Base-by-base conservation (phyloP, 2,329 filamentous ascomycete species). In the Juglanconis juglandina region DNA sequence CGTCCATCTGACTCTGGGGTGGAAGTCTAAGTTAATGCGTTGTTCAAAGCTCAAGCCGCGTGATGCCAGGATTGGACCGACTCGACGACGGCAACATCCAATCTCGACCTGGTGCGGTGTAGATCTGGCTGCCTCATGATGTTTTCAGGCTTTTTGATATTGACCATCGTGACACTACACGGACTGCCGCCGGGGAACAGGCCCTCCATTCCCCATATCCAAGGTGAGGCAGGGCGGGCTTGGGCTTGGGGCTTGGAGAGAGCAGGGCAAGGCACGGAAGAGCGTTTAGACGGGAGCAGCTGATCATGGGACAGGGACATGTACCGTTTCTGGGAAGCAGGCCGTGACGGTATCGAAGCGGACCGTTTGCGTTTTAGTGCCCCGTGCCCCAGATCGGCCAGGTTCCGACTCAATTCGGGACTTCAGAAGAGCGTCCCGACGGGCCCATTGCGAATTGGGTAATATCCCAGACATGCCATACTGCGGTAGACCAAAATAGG, bases 161-260 rank as follows among this genome's bases (percentile, higher is more conserved):
- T 42, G 58, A 57, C 57, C 60, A 62, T 58, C 58, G 61, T 63
- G 61, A 63, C 61, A 60, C 54, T 51, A 54, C 58, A 51, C 46
- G 51, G 47, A 44, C 59, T 42, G 53, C 56, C 46, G 54, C 58
- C 54, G 61, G 61, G 61, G 58, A 60, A 57, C 52, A 60, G 58
- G 61, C 44, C 51, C 47, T 56, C 35, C 24, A 53, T 35, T 53
- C 32, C 54, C 41, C 58, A 17, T 6, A 39, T 11, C 39, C 56
- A 44, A 56, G 53, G 58, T 60, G 58, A 56, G 58, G 32, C 46
- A 48, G 8, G 54, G 48, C 56, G 33, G 47, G 33, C 32, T 33
- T 14, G 17, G 56, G 35, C 48, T 44, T 37, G 48, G 30, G 24
- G 34, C 6, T 8, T n/a, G 1, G 14, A 32, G 34, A 39, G 14